Evolutionary conservation across 768 basidiomycete genomes (phyloP).

Genomic region (Amanita pseudoporphyria): DNA sequence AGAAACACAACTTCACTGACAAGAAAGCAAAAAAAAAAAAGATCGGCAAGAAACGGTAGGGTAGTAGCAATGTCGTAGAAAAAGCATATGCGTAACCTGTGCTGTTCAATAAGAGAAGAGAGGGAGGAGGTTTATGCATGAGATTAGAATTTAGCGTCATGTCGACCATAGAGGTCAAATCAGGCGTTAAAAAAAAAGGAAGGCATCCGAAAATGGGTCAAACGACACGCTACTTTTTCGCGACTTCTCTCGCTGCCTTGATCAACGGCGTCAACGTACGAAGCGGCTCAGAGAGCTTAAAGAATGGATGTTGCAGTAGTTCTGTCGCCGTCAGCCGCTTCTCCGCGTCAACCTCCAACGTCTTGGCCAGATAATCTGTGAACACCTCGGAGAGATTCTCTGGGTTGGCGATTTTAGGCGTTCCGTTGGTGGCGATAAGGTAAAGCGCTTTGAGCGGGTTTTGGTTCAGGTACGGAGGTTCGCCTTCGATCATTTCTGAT

Average conservation of each 20-base stretch:
- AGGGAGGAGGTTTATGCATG: neutral
- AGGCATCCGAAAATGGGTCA: neutral
- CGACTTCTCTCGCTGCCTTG: constrained; percentile 85
- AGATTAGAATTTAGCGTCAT: too few species aligned
- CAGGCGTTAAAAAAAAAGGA: too few species aligned
- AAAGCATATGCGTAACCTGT: neutral
- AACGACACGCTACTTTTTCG: constrained; percentile 33
- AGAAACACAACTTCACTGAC: neutral
- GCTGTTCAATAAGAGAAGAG: neutral
- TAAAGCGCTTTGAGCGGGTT: constrained; percentile 96
- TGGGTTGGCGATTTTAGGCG: constrained; percentile 92
- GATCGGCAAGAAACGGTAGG: neutral
- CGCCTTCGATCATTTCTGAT: constrained; percentile 95
- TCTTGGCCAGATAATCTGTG: constrained; percentile 81
- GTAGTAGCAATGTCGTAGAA: neutral
- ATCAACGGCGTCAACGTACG: constrained; percentile 82
- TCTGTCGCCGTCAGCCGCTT: constrained; percentile 82
- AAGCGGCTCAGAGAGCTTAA: constrained; percentile 79
- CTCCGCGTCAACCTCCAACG: constrained; percentile 91
- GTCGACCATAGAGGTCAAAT: too few species aligned
- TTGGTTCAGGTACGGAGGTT: constrained; percentile 93
- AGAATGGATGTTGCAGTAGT: constrained; percentile 82
- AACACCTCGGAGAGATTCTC: constrained; percentile 64
- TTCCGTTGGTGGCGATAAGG: constrained; percentile 97
- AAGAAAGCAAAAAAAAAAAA: constrained; percentile 1